A percentile compares a stretch with the other conserved stretches of the same genome.
Evolutionary conservation across 176 grass and related monocot genomes (phyloP).

Genomic region (Oryza glaberrima): DNA sequence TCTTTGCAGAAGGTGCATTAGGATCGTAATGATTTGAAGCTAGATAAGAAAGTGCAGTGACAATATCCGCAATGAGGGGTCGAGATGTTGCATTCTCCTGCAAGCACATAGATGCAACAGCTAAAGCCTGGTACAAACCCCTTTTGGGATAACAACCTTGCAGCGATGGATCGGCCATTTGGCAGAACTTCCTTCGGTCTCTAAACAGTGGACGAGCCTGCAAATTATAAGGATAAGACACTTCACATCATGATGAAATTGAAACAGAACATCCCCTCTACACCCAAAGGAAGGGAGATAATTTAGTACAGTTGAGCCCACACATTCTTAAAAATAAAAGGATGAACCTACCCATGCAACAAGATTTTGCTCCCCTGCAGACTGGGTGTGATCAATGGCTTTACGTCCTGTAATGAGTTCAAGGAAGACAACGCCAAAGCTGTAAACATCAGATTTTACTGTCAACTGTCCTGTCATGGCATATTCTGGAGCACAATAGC

Average conservation of each 20-base stretch:
- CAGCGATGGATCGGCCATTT: slow-evolving; percentile 82
- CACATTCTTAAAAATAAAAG: slow-evolving; percentile 11
- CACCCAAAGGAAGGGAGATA: slow-evolving; percentile 9
- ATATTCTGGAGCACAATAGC: slow-evolving; percentile 98
- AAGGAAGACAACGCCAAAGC: slow-evolving; percentile 99
- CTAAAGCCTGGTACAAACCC: slow-evolving; percentile 92
- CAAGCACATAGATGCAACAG: slow-evolving; percentile 96
- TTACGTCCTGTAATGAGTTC: slow-evolving; percentile 91
- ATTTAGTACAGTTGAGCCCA: slow-evolving; percentile 38
- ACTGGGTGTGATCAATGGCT: slow-evolving; percentile 82
- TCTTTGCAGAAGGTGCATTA: slow-evolving; percentile 50
- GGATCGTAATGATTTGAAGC: slow-evolving; percentile 81
- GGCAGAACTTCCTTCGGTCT: slow-evolving; percentile 87
- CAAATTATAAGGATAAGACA: slow-evolving; percentile 43
- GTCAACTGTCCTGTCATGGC: slow-evolving; percentile 99
- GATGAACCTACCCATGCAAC: slow-evolving; percentile 79
- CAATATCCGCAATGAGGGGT: slow-evolving; percentile 91
- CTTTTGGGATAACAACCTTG: slow-evolving; percentile 74
- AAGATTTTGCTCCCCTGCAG: slow-evolving; percentile 82
- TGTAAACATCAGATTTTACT: slow-evolving; percentile 97
- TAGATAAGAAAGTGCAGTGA: slow-evolving; percentile 91
- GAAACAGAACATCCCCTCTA: slow-evolving; percentile 1
- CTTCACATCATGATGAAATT: slow-evolving; percentile 30
- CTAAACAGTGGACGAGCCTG: slow-evolving; percentile 93
- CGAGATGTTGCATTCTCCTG: slow-evolving; percentile 82